A percentile compares a stretch with the other conserved stretches of the same genome.
Conservation (phyloP, 2,329 filamentous ascomycete species). For the Fusarium temperatum region DNA sequence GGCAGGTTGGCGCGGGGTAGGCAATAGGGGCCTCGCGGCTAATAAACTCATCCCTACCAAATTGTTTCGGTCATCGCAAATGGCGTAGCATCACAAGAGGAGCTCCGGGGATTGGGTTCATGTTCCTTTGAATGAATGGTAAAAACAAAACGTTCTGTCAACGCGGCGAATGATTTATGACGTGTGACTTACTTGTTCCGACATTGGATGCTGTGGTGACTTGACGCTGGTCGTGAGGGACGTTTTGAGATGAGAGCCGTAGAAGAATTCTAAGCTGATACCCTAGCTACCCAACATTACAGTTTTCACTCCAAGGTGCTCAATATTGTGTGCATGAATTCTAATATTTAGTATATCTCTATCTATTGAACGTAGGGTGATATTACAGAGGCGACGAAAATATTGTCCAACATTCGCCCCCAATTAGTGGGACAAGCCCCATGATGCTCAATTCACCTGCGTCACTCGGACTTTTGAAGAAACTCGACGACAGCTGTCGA, state of each 20-base stretch:
- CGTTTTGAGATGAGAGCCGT: constrained; percentile 22
- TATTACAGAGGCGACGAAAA: constrained; percentile 1
- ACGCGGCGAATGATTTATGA: constrained; percentile 35
- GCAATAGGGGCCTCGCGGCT: constrained; percentile 45
- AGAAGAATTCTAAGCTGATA: constrained; percentile 25
- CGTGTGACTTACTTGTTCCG: constrained; percentile 11
- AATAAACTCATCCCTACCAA: constrained; percentile 48
- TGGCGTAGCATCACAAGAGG: constrained; percentile 56
- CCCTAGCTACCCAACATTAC: not conserved
- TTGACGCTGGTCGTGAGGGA: constrained; percentile 14
- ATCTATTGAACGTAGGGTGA: constrained; percentile 9
- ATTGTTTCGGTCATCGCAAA: constrained; percentile 56
- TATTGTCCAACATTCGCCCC: constrained; percentile 6
- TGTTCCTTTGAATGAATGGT: constrained; percentile 51
- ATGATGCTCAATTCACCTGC: not conserved
- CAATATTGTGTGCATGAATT: not conserved
- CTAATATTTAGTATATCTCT: constrained; percentile 1
- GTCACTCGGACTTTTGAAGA: constrained; percentile 59
- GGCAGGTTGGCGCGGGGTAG: constrained; percentile 44
- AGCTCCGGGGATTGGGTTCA: constrained; percentile 52
- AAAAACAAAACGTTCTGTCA: constrained; percentile 46
- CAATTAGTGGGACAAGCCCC: constrained; percentile 13
- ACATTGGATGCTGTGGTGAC: constrained; percentile 28
- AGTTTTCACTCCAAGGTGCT: not conserved
- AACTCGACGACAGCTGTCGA: constrained; percentile 70